phyloP scores from a whole-genome alignment of 2,329 filamentous ascomycete genomes.

The Emydomyces testavorans region DNA sequence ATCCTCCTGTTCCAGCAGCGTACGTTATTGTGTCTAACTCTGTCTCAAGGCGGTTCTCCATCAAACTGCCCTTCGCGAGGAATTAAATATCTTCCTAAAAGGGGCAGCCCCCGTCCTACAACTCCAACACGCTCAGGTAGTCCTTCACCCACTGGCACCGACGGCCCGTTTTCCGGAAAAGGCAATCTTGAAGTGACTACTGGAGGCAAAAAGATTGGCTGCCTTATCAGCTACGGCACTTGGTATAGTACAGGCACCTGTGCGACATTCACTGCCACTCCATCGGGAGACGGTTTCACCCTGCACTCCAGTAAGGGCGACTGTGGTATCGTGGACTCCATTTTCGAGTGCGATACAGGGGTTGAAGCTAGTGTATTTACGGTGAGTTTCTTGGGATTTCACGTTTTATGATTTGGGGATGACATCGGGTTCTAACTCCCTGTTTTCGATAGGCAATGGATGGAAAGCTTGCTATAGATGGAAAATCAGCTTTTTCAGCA shows the following conservation, averaged over 20 bases:
- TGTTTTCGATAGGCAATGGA: slow-evolving; percentile 2
- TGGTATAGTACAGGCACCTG: slow-evolving; percentile 55
- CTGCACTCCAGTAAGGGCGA: slow-evolving; percentile 44
- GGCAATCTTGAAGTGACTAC: slow-evolving; percentile 44
- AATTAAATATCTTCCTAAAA: slow-evolving; percentile 56
- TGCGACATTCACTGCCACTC: slow-evolving; percentile 48
- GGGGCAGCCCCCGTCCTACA: slow-evolving; percentile 14
- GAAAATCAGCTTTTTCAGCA: slow-evolving; percentile 25
- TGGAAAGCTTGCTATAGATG: slow-evolving; percentile 15
- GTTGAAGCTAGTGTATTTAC: slow-evolving; percentile 25
- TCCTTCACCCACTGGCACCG: slow-evolving; percentile 9
- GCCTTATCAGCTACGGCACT: slow-evolving; percentile 49
- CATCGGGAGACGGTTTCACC: slow-evolving; percentile 39
- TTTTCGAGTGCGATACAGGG: slow-evolving; percentile 40
- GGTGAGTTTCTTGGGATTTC: slow-evolving; percentile 14
- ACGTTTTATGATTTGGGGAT: neutral
- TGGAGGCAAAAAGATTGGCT: slow-evolving; percentile 42
- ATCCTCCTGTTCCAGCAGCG: no score
- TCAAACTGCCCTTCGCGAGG: slow-evolving; percentile 52
- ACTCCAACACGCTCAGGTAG: slow-evolving; percentile 14
- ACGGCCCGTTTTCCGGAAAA: slow-evolving; percentile 40
- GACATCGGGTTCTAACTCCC: neutral
- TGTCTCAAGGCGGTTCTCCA: slow-evolving; percentile 38
- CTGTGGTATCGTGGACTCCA: slow-evolving; percentile 42
- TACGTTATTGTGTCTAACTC: slow-evolving; percentile 9